phyloP scores from a whole-genome alignment of 2,329 filamentous ascomycete genomes.

The Fusarium chaquense region DNA sequence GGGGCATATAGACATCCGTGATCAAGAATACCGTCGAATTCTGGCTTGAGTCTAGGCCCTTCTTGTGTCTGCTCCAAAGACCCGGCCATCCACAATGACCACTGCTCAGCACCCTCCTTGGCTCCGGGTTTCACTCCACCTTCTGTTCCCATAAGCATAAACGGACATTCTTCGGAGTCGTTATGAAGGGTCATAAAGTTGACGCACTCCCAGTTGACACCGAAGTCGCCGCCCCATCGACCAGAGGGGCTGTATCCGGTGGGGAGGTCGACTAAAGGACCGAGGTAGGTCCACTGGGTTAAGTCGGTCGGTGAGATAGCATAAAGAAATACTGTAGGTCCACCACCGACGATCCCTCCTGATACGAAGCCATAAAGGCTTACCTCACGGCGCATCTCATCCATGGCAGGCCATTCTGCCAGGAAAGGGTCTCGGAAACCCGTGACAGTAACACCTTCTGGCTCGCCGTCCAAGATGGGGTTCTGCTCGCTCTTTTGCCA shows the following conservation, averaged over 20 bases:
- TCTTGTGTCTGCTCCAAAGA: constrained; percentile 34
- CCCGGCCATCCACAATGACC: constrained; percentile 59
- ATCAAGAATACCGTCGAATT: constrained; percentile 60
- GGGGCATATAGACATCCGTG: constrained; percentile 63
- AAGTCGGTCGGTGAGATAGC: constrained; percentile 55
- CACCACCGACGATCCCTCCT: constrained; percentile 57
- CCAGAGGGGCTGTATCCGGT: constrained; percentile 54
- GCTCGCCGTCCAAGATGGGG: constrained; percentile 49
- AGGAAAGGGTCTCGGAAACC: constrained; percentile 54
- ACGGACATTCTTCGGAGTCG: constrained; percentile 48
- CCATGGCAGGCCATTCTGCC: constrained; percentile 47
- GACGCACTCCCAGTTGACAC: constrained; percentile 64
- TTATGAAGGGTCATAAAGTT: constrained; percentile 59
- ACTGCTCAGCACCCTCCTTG: constrained; percentile 29
- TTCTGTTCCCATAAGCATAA: constrained; percentile 61
- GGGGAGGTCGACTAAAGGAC: constrained; percentile 56
- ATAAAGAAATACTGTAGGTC: constrained; percentile 62
- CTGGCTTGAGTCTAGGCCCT: constrained; percentile 48
- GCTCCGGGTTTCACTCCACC: constrained; percentile 49
- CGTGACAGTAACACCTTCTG: constrained; percentile 46
- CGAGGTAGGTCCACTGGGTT: constrained; percentile 59
- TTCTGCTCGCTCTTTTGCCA: constrained; percentile 51
- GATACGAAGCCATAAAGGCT: constrained; percentile 62
- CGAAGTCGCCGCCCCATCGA: constrained; percentile 62
- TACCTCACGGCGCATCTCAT: constrained; percentile 38